Percentiles rank a stretch among this genome's conserved stretches.
Conservation (phyloP, 1,284 basidiomycete species). For the Hymenochaete sp. region DNA sequence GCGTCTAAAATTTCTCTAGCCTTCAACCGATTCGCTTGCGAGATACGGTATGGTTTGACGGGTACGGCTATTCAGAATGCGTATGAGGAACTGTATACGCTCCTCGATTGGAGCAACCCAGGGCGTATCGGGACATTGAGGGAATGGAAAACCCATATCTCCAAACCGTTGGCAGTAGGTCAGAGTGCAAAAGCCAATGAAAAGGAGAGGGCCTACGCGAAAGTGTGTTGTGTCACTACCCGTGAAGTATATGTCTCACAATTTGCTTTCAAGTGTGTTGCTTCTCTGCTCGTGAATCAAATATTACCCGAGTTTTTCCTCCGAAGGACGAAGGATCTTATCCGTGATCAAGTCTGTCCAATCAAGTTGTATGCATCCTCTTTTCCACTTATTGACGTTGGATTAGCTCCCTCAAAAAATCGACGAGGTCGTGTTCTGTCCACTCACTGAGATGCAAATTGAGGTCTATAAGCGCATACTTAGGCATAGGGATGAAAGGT, state of each 20-base stretch:
- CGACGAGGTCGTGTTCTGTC: conserved; percentile 86
- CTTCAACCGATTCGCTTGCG: conserved; percentile 55
- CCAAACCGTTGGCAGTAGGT: conserved; percentile 55
- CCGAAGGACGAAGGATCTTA: conserved; percentile 75
- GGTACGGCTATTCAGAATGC: conserved; percentile 83
- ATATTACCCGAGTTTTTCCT: conserved; percentile 71
- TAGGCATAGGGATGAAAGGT: conserved; percentile 50
- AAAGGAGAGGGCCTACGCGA: conserved; percentile 42
- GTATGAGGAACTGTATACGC: conserved; percentile 77
- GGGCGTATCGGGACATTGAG: conserved; percentile 52
- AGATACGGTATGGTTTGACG: conserved; percentile 65
- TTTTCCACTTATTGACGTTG: background rate
- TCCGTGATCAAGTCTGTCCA: conserved; percentile 50
- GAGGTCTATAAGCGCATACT: conserved; percentile 65
- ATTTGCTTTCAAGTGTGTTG: conserved; percentile 35
- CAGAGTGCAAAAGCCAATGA: conserved; percentile 59
- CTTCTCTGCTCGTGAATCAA: conserved; percentile 50
- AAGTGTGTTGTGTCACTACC: background rate
- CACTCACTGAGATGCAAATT: conserved; percentile 60
- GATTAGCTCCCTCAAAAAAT: conserved; percentile 68
- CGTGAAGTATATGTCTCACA: background rate
- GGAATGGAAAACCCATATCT: conserved; percentile 65
- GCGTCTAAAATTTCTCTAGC: conserved; percentile 52
- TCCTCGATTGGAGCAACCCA: conserved; percentile 76
- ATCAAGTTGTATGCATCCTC: conserved; percentile 6